Evolutionary conservation across 768 basidiomycete genomes (phyloP).

Genomic region (Kockovaella imperatae): DNA sequence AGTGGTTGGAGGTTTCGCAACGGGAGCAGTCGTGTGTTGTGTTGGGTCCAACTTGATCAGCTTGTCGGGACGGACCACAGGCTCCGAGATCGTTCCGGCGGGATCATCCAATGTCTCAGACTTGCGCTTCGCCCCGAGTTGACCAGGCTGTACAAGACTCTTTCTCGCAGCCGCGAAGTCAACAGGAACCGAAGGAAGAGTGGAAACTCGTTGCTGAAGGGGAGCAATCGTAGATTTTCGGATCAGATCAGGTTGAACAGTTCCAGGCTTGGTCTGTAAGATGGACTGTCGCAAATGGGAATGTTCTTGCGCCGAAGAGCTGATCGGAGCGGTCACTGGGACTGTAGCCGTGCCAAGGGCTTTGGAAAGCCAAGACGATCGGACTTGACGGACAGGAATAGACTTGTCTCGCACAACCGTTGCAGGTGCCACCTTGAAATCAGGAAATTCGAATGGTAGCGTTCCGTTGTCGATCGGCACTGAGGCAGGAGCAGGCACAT

Average conservation of each 20-base stretch:
- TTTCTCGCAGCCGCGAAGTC: conserved; percentile 26
- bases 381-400: conserved; percentile 24
- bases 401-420: too few relatives aligned
- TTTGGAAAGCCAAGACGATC: conserved; percentile 36
- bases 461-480: too few relatives aligned
- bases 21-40: too few relatives aligned
- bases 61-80: conserved; percentile 25
- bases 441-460: too few relatives aligned
- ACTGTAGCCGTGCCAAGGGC: conserved; percentile 26
- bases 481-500: too few relatives aligned
- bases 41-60: conserved; percentile 17
- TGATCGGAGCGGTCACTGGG: conserved; percentile 8
- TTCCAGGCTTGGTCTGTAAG: background rate
- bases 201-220: conserved; percentile 1
- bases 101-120: conserved; percentile 20
- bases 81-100: conserved; percentile 13
- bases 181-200: conserved; percentile 2
- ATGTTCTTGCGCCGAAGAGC: too few relatives aligned
- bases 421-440: background rate
- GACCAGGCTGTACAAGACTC: conserved; percentile 24
- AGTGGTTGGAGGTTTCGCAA: too few relatives aligned
- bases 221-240: conserved; percentile 2
- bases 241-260: background rate
- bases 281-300: conserved; percentile 3
- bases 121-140: conserved; percentile 23